Evolutionary conservation across 2,329 filamentous ascomycete species (phyloP), one percentile per base, ranked within the genome.

Genomic region (Pseudocercospora eumusae): DNA sequence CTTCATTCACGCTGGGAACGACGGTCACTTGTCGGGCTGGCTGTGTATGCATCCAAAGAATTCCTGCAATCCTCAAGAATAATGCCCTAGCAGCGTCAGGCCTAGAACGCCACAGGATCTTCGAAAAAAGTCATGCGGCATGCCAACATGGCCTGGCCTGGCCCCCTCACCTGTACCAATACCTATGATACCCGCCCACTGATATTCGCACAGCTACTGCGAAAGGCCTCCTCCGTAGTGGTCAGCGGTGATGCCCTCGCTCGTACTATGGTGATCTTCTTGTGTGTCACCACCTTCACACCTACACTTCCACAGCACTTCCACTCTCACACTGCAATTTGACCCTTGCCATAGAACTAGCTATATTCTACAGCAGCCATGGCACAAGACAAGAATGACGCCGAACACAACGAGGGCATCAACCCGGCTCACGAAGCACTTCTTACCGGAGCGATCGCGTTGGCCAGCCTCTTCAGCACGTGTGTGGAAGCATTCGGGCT

Each of bases 401-500:
- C 60, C 44, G 63, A 67, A 10, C 68, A 72, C 59, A 54, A 67
- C 57, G 71, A 72, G 56, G 50, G 64, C 25, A 40, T 65, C 56
- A 64, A 66, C 33, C 64, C 67, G 23, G 64, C 70, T 42, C 69
- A 74, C 50, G 73, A 74, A 64, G 70, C 64, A 27, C 62, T 68
- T 10, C 74, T 81, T 33, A 71, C 71, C 28, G 75, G 77, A 57
- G 77, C 78, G 42, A 70, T 78, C 54, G 75, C 76, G 6, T 75
- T 81, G 11, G 78, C 79, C 23, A 75, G 71, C 27, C 75, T 80
- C 31, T 81, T 81, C 75, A 79, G 77, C 68, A 77, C 75, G 50
- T 80, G 78, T 62, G 78, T 80, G 47, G 79, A 81, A 66, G 77
- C 77, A 23, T 80, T 81, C 70, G 78, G 77, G 40, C 73, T 79